Evolutionary conservation across 2,329 filamentous ascomycete species (phyloP).

Genomic region (Magnaporthales sp.): DNA sequence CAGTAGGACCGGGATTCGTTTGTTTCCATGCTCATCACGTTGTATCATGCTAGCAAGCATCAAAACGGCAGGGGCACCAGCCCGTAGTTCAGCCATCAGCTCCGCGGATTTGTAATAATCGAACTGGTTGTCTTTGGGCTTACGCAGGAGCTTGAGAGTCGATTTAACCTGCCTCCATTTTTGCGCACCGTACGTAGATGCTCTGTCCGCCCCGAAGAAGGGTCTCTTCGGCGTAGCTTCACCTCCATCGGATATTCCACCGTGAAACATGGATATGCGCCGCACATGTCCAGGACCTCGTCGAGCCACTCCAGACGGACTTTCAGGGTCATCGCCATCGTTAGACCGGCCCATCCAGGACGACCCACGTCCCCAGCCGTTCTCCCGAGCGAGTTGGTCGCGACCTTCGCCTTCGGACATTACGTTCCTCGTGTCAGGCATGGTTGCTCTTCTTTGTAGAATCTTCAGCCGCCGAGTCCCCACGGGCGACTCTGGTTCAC

Average conservation of each 20-base stretch:
- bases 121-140: slow-evolving; percentile 78
- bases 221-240: slow-evolving; percentile 46
- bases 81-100: slow-evolving; percentile 87
- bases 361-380: slow-evolving; percentile 49
- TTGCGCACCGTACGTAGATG: slow-evolving; percentile 66
- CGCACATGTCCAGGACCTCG: slow-evolving; percentile 52
- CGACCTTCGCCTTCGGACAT: slow-evolving; percentile 70
- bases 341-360: slow-evolving; percentile 46
- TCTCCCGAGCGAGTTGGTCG: slow-evolving; percentile 46
- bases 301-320: slow-evolving; percentile 34
- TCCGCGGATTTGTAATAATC: slow-evolving; percentile 95
- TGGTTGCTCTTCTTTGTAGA: slow-evolving; percentile 57
- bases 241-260: slow-evolving; percentile 50
- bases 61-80: slow-evolving; percentile 84
- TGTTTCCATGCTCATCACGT: slow-evolving; percentile 90
- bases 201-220: slow-evolving; percentile 56
- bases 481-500: slow-evolving; percentile 30
- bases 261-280: slow-evolving; percentile 56
- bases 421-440: slow-evolving; percentile 55
- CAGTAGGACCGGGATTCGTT: slow-evolving; percentile 85
- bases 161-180: slow-evolving; percentile 93
- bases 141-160: slow-evolving; percentile 69
- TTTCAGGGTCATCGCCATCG: slow-evolving; percentile 43
- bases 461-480: slow-evolving; percentile 38
- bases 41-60: slow-evolving; percentile 98